A percentile compares a stretch with the other conserved stretches of the same genome.
Conservation (phyloP, 371 early-diverging fungal species). For the Phascolomyces articulosus region DNA sequence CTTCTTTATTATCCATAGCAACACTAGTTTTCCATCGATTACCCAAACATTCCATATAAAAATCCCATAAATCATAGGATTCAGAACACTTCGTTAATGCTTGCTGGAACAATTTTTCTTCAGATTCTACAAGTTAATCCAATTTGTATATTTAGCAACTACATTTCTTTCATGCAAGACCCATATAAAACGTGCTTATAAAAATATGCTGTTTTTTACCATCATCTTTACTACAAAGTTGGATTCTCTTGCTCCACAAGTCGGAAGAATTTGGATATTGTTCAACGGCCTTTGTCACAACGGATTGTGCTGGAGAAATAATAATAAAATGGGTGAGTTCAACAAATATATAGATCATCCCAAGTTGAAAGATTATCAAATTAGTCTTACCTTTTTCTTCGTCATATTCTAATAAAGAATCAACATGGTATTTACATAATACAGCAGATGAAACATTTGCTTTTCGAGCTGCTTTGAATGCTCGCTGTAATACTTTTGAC, state of each 20-base stretch:
- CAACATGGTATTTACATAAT: conserved; percentile 55
- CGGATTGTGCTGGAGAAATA: conserved; percentile 22
- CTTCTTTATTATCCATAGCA: neutral
- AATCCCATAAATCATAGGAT: conserved; percentile 50
- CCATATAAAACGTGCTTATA: too few species aligned
- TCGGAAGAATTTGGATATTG: conserved; percentile 37
- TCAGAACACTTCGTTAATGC: conserved; percentile 36
- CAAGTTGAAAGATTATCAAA: conserved; percentile 22
- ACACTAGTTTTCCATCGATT: neutral
- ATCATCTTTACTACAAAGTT: conserved; percentile 14
- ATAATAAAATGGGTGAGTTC: neutral
- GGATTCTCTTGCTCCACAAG: conserved; percentile 49
- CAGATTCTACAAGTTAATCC: too few species aligned
- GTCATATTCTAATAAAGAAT: conserved; percentile 13
- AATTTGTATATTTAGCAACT: too few species aligned
- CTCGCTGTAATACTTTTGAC: conserved; percentile 14
- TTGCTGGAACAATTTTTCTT: conserved; percentile 30
- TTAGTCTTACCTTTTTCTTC: conserved; percentile 12
- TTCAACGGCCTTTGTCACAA: conserved; percentile 43
- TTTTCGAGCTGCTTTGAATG: conserved; percentile 47
- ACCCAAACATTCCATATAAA: conserved; percentile 46
- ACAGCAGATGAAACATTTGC: conserved; percentile 38
- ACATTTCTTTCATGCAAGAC: too few species aligned
- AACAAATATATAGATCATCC: too few species aligned
- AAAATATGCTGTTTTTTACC: neutral